phyloP scores from a whole-genome alignment of 176 grass and related monocot species.

The Lolium perenne region DNA sequence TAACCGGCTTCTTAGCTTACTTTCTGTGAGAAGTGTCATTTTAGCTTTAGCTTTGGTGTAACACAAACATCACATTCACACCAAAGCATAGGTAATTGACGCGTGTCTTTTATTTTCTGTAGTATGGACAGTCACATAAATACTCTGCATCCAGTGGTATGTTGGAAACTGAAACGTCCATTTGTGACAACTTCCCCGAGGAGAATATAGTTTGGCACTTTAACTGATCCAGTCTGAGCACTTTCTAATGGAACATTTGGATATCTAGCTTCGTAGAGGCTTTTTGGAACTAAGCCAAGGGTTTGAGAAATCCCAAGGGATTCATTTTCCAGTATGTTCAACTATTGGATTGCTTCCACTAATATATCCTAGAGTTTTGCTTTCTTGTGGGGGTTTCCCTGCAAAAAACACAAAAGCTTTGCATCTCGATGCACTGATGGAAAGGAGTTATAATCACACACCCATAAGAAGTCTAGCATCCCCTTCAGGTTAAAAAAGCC shows the following conservation, averaged over 20 bases:
- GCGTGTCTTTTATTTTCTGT: background rate
- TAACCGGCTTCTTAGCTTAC: background rate
- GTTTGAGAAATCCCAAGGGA: background rate
- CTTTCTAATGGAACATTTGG: background rate
- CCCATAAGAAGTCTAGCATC: constrained; percentile 1
- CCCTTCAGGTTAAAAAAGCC: background rate
- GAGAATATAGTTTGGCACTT: background rate
- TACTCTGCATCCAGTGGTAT: background rate
- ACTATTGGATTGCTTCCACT: background rate
- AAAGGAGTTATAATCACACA: background rate
- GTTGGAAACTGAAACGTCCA: background rate
- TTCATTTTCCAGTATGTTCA: constrained; percentile 9
- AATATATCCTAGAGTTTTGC: constrained; percentile 9
- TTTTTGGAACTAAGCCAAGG: background rate
- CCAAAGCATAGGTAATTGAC: background rate
- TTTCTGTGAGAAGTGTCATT: background rate
- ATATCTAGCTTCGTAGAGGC: background rate
- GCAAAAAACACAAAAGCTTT: background rate
- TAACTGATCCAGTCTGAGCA: background rate
- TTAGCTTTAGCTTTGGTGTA: constrained; percentile 13
- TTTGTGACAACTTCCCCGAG: background rate
- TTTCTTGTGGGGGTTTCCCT: background rate
- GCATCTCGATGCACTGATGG: background rate
- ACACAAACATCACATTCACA: background rate
- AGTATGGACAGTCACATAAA: background rate